These are phyloP conservation scores for Zostera marina DNA, from an alignment of 116 monocot genomes.

Conservation along the genomic window DNA sequence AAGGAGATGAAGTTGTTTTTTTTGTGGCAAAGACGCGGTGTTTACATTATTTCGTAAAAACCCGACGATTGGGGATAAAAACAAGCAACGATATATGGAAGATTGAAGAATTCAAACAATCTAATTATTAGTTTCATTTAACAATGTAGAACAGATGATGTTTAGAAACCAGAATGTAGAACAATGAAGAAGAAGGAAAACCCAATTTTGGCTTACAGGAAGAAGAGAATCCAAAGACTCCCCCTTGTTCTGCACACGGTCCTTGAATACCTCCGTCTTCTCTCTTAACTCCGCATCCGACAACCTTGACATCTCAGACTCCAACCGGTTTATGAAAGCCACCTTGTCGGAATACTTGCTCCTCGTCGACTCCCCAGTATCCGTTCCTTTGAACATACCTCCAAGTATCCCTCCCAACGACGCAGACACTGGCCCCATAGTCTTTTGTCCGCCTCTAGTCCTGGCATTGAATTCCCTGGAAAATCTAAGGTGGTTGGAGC, in stretches of 20 bases:
- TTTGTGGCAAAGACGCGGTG: no score
- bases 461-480: background rate
- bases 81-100: no score
- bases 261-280: slow-evolving; percentile 48
- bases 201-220: slow-evolving; percentile 18
- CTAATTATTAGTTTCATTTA: no score
- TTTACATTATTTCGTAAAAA: no score
- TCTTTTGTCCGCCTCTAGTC: background rate
- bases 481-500: background rate
- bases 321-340: slow-evolving; percentile 50
- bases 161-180: no score
- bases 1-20: no score
- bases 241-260: slow-evolving; percentile 40
- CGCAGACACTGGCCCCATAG: slow-evolving; percentile 10
- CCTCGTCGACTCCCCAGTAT: slow-evolving; percentile 72
- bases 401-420: slow-evolving; percentile 69
- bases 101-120: no score
- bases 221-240: slow-evolving; percentile 80
- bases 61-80: no score
- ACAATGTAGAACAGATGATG: no score
- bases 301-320: slow-evolving; percentile 49
- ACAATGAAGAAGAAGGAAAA: no score
- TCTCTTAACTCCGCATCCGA: slow-evolving; percentile 72
- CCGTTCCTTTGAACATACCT: slow-evolving; percentile 64
- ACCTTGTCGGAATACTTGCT: slow-evolving; percentile 44